Percentiles rank a stretch among this genome's conserved stretches.
phyloP scores from a whole-genome alignment of 352 stramenopile species.

The Thalassiosira oceanica region DNA sequence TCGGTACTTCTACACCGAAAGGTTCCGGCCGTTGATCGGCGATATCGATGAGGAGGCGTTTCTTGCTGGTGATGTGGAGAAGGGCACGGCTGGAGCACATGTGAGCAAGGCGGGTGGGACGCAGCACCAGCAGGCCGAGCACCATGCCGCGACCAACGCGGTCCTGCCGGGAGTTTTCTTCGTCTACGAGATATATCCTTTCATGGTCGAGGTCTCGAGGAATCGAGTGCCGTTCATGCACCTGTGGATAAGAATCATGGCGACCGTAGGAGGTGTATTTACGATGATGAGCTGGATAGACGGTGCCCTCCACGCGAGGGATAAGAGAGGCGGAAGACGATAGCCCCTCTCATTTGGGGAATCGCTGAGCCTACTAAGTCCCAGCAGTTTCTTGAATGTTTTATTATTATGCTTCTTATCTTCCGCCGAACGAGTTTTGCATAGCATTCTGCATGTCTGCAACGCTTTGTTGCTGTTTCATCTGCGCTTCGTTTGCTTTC shows the following conservation, averaged over 20 bases:
- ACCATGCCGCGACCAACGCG: constrained; percentile 71
- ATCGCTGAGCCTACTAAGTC: too few relatives aligned
- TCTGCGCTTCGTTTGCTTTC: constrained; percentile 88
- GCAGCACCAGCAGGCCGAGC: constrained; percentile 45
- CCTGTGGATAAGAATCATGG: constrained; percentile 85
- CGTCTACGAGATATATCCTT: constrained; percentile 90
- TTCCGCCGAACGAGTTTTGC: too few relatives aligned
- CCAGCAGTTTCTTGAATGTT: too few relatives aligned
- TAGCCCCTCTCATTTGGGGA: too few relatives aligned
- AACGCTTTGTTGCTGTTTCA: constrained; percentile 62
- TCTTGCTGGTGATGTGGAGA: constrained; percentile 20
- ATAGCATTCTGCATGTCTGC: constrained; percentile 66
- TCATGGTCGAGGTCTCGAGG: constrained; percentile 83
- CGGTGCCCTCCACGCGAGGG: constrained; percentile 39
- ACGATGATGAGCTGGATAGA: constrained; percentile 69
- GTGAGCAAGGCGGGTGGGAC: constrained; percentile 42
- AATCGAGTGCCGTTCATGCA: constrained; percentile 79
- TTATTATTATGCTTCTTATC: constrained; percentile 25
- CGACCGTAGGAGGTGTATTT: constrained; percentile 84
- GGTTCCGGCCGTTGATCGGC: constrained; percentile 74
- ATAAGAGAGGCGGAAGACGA: constrained; percentile 19
- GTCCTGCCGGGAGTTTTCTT: constrained; percentile 88
- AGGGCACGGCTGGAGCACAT: constrained; percentile 28
- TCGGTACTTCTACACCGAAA: constrained; percentile 79
- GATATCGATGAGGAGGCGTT: constrained; percentile 54